Evolutionary conservation across 2,329 filamentous ascomycete genomes (phyloP), one percentile per base, ranked within the genome.

Genomic region (Diaporthe batatas): DNA sequence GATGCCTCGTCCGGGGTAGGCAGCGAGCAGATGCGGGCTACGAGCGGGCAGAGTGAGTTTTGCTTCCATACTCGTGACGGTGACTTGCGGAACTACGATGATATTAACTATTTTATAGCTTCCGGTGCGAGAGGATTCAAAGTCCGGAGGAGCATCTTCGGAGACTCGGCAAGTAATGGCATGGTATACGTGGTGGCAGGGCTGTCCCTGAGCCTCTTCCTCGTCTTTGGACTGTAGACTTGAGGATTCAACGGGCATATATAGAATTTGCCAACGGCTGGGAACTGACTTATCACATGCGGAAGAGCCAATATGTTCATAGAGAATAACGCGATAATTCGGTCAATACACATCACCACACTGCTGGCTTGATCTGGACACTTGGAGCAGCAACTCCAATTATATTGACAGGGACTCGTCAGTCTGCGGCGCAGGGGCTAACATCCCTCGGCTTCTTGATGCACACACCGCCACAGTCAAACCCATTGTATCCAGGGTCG

Each of bases 401-500:
- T 39, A 12, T 39, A 12, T 39, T 12, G 10, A 2, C 6, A 44
- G 21, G 42, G 21, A 44, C 42, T 21, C 14, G 3, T 49, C 21
- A 49, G 21, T 49, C 44, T 49, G 21, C 21, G 21, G 47, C n/a
- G 47, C 47, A 51, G n/a, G 47, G 47, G 47, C 16, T 51, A 12
- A 25, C n/a, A 10, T 21, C 29, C 1, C 16, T n/a, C 18, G 39
- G 11, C 16, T 42, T 51, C 42, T 42, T 3, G 18, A 81, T 76
- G 65, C 85, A 86, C 42, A 86, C 75, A 0, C 84, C 84, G 6
- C 78, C 80, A 73, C 84, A 86, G 75, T 86, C 84, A 2, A 79
- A 78, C 0, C 83, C 83, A 0, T 84, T 83, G 1, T 79, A 77
- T 32, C 74, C 25, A 1, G 81, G 79, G 76, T 83, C 80, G 73